phyloP scores from a whole-genome alignment of 495 filamentous ascomycete species.

The Aspergillus hancockii region DNA sequence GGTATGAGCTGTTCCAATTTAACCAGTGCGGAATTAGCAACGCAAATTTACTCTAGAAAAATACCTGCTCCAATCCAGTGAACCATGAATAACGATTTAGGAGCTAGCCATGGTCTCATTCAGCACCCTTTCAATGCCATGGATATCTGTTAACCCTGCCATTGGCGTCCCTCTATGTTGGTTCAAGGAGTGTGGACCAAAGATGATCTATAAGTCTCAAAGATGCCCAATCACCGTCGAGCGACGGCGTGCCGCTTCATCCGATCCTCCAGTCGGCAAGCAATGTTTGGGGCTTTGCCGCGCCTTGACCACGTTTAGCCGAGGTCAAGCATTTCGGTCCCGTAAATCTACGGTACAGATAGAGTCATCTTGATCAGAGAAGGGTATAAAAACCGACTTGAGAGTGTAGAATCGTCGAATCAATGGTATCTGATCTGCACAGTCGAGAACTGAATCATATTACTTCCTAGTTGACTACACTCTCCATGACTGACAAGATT shows the following conservation, averaged over 20 bases:
- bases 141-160: background rate
- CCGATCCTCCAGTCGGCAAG: constrained; percentile 9
- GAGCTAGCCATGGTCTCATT: background rate
- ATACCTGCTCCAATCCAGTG: background rate
- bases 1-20: background rate
- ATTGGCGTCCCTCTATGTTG: background rate
- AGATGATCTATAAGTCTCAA: background rate
- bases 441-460: too few species aligned
- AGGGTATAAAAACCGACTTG: too few species aligned
- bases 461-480: too few species aligned
- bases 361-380: too few species aligned
- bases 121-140: background rate
- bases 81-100: background rate
- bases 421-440: too few species aligned
- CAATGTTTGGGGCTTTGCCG: background rate
- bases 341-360: too few species aligned
- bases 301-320: constrained; percentile 4
- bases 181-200: background rate
- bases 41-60: too few species aligned
- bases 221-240: background rate
- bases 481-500: too few species aligned
- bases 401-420: too few species aligned
- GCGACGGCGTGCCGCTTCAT: constrained; percentile 12
- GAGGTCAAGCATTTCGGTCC: constrained; percentile 12
- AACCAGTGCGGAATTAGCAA: too few species aligned